Base-by-base conservation (phyloP, 73 alveolate species). In the Paramecium tetraurelia region DNA sequence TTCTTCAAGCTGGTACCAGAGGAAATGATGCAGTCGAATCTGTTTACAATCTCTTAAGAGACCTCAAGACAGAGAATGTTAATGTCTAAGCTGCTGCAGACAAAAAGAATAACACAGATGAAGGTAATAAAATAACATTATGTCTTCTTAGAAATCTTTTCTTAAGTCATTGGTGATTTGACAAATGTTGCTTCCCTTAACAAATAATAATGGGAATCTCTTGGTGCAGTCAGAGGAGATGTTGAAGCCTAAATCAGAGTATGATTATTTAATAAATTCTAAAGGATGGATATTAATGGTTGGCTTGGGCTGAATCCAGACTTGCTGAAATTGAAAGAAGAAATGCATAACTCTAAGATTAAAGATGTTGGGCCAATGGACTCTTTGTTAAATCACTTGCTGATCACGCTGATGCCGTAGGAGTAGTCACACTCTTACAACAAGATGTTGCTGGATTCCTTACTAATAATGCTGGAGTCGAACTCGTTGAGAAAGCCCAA, bases 331-430 rank as follows among this genome's bases (percentile, higher is more conserved):
- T 80, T 27, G 90, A 33, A 46, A 80, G 75, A 40, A 80, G 57
- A 41, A 80, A 41, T 44, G 90, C 46, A 24, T 46, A 20, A 80
- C 72, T 80, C 38, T 80, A 80, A 46, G 90, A 80, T 44, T 43
- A 31, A 46, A 80, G 90, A 80, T 80, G 90, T 80, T 80, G 57
- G 46, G 90, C 90, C 29, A 80, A 80, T 48, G 90, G 76, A 24
- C 72, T 80, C 7, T 80, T 80, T 22, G 90, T 80, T 27, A 80
- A 22, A 80, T 80, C 90, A 36, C 57, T 80, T 31, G 90, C 90
- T 80, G 90, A 80, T 80, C 90, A 80, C 16, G 70, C 70, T 44
- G 90, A 80, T 80, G 90, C 90, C 58, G n/a, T 80, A 0, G 75
- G 33, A 38, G 76, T 80, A 18, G 90, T 80, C 14, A 20, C 44